Evolutionary conservation across 2,329 filamentous ascomycete genomes (phyloP).

Genomic region (Trichoderma afroharzianum): DNA sequence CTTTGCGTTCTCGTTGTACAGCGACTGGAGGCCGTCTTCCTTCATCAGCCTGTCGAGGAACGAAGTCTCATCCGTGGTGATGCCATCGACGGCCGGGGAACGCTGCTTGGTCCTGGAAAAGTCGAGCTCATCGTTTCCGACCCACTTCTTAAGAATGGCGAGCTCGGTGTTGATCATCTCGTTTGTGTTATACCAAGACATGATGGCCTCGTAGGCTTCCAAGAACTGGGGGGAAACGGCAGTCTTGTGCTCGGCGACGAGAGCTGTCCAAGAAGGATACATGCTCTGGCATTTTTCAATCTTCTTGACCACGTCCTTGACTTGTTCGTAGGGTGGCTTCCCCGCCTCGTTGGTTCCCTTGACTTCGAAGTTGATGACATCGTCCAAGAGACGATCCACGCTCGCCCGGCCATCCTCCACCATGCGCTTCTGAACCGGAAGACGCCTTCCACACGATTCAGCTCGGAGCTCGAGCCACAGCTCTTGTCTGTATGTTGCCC

Average conservation of each 20-base stretch:
- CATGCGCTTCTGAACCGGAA: constrained; percentile 80
- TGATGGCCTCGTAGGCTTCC: constrained; percentile 81
- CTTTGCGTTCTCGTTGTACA: constrained; percentile 67
- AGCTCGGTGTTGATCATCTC: constrained; percentile 94
- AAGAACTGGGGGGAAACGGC: constrained; percentile 74
- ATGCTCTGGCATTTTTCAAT: constrained; percentile 85
- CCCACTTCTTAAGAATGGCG: constrained; percentile 88
- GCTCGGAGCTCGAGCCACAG: constrained; percentile 88
- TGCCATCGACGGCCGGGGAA: constrained; percentile 61
- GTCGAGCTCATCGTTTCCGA: constrained; percentile 91
- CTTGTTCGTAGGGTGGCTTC: constrained; percentile 82
- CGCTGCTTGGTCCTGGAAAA: constrained; percentile 73
- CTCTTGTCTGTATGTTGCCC: constrained; percentile 68
- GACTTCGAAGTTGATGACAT: constrained; percentile 89
- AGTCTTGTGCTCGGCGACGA: constrained; percentile 71
- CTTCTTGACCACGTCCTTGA: constrained; percentile 82
- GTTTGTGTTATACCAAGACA: constrained; percentile 96
- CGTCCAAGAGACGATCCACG: constrained; percentile 73
- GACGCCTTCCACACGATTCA: constrained; percentile 75
- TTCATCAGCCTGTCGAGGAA: constrained; percentile 95
- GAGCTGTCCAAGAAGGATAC: constrained; percentile 74
- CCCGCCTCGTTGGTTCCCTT: constrained; percentile 90
- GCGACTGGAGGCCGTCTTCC: constrained; percentile 87
- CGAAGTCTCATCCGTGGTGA: constrained; percentile 79
- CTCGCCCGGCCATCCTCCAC: constrained; percentile 77